Evolutionary conservation across 768 basidiomycete genomes (phyloP).

Genomic region (Agaricus subrufescens): DNA sequence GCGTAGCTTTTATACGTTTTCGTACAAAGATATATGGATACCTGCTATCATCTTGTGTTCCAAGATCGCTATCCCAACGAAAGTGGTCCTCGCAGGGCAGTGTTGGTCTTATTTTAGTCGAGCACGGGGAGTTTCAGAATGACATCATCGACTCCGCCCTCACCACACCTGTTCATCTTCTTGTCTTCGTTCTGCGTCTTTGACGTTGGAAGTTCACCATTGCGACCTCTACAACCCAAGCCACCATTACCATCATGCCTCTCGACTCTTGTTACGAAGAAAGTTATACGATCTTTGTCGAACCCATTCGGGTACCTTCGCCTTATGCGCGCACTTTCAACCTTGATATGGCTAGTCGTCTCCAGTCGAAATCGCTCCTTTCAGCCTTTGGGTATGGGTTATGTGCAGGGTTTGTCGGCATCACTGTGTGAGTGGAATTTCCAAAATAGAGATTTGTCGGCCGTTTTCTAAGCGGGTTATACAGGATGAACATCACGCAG

Average conservation of each 20-base stretch:
- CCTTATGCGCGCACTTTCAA: slow-evolving; percentile 1
- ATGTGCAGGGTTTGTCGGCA: not conserved
- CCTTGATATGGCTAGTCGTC: not conserved
- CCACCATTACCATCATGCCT: not conserved
- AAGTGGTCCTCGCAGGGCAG: too few species aligned
- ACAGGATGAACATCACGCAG: slow-evolving; percentile 2
- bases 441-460: not conserved
- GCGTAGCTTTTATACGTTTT: too few species aligned
- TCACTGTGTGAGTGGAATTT: not conserved
- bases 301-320: slow-evolving; percentile 1
- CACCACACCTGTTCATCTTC: not conserved
- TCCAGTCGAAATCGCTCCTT: not conserved
- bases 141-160: not conserved
- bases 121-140: not conserved
- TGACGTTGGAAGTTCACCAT: not conserved
- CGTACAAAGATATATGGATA: too few species aligned
- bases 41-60: too few species aligned
- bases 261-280: not conserved
- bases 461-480: not conserved
- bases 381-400: not conserved
- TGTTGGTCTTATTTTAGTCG: too few species aligned
- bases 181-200: not conserved
- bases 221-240: not conserved
- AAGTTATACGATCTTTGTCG: slow-evolving; percentile 4
- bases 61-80: too few species aligned